Base-by-base conservation (phyloP, 768 basidiomycete genomes). In the Mycena amicta region DNA sequence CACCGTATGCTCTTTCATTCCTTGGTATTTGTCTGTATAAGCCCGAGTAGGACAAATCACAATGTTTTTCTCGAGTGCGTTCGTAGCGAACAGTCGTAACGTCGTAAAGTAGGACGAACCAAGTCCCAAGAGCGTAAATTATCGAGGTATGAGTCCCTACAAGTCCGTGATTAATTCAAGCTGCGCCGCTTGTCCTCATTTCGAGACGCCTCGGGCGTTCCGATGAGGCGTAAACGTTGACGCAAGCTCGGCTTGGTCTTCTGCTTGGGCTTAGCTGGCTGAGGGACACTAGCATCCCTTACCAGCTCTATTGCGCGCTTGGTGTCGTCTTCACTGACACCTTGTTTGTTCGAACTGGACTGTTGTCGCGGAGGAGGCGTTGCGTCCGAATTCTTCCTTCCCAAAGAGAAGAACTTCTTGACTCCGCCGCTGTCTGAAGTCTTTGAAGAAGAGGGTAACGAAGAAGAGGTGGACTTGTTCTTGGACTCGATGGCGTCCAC, bases 401-500 rank as follows among this genome's bases (percentile, higher is more conserved):
- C 70, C 37, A 78, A 51, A 20, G 77, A 74, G 52, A 80, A 77
- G 60, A 80, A 72, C 41, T 76, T 71, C 31, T 70, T 71, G 31
- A 76, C 64, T 41, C 70, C 65, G 27, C 43, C 43, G 15, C n/a
- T 29, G 52, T 56, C 59, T n/a, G 67, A 59, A 31, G 66, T 64
- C 12, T 53, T 60, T 57, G 26, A 56, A 23, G 47, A 31, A 5
- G 65, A 62, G 22, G 64, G 56, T 46, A 68, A 68, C 6, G 68
- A 57, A 39, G 52, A 45, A 3, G 53, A 40, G 8, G 68, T 70
- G 31, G 71, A 71, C 63, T 72, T 79, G 43, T 73, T 72, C 68
- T 80, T 83, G 30, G 77, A 75, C 25, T 84, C 82, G 55, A 85
- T 72, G 4, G 82, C 80, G 52, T 88, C 86, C 43, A 87, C 73